Conservation (phyloP, 108 stramenopile genomes). For the Nitzschia sp. region DNA sequence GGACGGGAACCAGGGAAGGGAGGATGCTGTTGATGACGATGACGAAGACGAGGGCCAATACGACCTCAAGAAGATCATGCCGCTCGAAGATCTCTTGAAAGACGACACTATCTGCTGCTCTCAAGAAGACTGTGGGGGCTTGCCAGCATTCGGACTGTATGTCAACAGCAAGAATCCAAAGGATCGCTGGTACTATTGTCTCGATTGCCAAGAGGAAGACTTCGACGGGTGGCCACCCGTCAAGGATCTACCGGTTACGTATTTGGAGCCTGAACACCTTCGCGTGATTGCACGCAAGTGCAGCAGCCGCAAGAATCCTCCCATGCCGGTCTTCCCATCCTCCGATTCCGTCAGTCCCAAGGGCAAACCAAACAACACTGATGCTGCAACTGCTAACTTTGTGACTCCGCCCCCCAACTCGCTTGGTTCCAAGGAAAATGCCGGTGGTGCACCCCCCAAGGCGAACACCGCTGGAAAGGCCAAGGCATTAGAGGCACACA, state of each 20-base stretch:
- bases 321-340: conserved; percentile 48
- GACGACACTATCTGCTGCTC: conserved; percentile 38
- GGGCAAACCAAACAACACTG: neutral
- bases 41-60: conserved; percentile 40
- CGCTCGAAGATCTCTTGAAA: conserved; percentile 34
- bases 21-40: conserved; percentile 21
- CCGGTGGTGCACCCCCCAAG: neutral
- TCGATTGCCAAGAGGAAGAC: conserved; percentile 57
- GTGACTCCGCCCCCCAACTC: conserved; percentile 12
- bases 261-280: conserved; percentile 52
- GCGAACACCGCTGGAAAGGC: neutral
- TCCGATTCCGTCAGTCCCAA: conserved; percentile 14
- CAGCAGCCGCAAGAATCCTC: conserved; percentile 39
- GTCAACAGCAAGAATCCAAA: conserved; percentile 23
- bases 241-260: conserved; percentile 49
- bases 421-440: neutral
- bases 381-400: conserved; percentile 21
- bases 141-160: conserved; percentile 44
- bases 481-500: conserved; percentile 47
- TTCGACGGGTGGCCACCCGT: conserved; percentile 67
- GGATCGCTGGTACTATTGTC: conserved; percentile 47
- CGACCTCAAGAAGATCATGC: conserved; percentile 43
- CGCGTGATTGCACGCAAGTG: conserved; percentile 58
- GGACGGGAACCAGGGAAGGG: conserved; percentile 10
- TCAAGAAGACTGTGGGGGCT: conserved; percentile 25